phyloP scores from a whole-genome alignment of 768 basidiomycete genomes.

The Cytidiella melzeri region DNA sequence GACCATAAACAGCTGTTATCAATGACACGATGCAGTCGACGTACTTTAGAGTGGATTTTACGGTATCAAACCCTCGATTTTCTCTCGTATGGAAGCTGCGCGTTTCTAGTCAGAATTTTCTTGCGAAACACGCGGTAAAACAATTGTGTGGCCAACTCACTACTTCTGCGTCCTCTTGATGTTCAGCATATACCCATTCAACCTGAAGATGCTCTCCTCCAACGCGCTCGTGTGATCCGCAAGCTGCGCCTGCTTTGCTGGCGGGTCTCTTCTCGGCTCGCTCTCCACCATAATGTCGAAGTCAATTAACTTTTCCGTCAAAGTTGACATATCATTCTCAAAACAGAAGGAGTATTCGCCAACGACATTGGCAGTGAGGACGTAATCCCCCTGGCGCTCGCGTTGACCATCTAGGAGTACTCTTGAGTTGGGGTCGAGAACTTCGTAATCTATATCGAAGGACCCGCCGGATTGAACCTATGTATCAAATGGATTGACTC shows the following conservation, averaged over 20 bases:
- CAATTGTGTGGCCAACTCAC: slow-evolving; percentile 41
- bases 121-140: background rate
- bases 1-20: background rate
- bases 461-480: slow-evolving; percentile 96
- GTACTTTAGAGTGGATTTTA: slow-evolving; percentile 86
- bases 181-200: slow-evolving; percentile 80
- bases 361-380: slow-evolving; percentile 87
- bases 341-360: slow-evolving; percentile 97
- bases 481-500: background rate
- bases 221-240: slow-evolving; percentile 88
- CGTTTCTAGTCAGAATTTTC: too few species aligned
- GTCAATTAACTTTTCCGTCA: slow-evolving; percentile 91
- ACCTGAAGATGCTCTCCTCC: slow-evolving; percentile 92
- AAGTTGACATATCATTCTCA: slow-evolving; percentile 93
- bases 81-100: slow-evolving; percentile 94
- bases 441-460: slow-evolving; percentile 92
- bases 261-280: slow-evolving; percentile 85
- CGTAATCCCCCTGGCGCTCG: slow-evolving; percentile 95
- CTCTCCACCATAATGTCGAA: slow-evolving; percentile 99
- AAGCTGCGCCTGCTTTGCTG: slow-evolving; percentile 83
- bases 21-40: background rate
- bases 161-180: slow-evolving; percentile 93
- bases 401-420: slow-evolving; percentile 80
- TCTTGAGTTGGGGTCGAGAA: slow-evolving; percentile 88
- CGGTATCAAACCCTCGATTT: slow-evolving; percentile 88